These are phyloP conservation scores for Chalara sp. DNA, from an alignment of 2,329 filamentous ascomycete species.

Conservation along the genomic window DNA sequence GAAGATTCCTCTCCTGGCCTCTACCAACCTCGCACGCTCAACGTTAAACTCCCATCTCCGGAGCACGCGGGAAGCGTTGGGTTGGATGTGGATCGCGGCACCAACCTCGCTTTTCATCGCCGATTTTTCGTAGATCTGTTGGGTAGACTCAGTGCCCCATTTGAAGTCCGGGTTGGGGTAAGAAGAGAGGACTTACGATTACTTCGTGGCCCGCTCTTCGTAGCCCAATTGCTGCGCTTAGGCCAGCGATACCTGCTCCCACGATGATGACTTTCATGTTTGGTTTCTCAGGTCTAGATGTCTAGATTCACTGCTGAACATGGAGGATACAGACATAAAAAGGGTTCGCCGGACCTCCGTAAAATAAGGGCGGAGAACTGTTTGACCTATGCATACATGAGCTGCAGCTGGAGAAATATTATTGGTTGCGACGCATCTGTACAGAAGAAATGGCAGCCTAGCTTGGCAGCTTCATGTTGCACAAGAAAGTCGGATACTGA, in stretches of 20 bases:
- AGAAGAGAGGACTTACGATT: constrained; percentile 6
- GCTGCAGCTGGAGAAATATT: too few relatives aligned
- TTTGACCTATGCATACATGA: too few relatives aligned
- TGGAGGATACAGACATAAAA: too few relatives aligned
- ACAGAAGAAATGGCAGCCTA: too few relatives aligned
- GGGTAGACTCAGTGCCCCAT: background rate
- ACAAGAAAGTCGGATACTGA: too few relatives aligned
- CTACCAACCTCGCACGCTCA: constrained; percentile 31
- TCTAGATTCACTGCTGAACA: too few relatives aligned
- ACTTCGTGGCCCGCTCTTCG: constrained; percentile 18
- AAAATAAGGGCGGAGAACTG: too few relatives aligned
- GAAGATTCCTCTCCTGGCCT: constrained; percentile 30
- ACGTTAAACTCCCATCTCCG: constrained; percentile 36
- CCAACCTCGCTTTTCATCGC: constrained; percentile 48
- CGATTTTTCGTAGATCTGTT: constrained; percentile 46
- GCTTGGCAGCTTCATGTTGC: too few relatives aligned
- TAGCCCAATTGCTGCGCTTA: constrained; percentile 42
- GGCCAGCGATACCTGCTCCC: constrained; percentile 42
- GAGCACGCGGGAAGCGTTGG: constrained; percentile 54
- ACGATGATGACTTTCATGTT: constrained; percentile 14
- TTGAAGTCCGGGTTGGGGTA: constrained; percentile 15
- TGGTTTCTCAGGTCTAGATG: too few relatives aligned
- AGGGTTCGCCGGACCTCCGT: too few relatives aligned
- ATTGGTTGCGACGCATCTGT: too few relatives aligned
- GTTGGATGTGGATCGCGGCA: constrained; percentile 53